These are phyloP conservation scores for Clarireedia homoeocarpa DNA, from an alignment of 2,329 filamentous ascomycete genomes.

Conservation along the genomic window DNA sequence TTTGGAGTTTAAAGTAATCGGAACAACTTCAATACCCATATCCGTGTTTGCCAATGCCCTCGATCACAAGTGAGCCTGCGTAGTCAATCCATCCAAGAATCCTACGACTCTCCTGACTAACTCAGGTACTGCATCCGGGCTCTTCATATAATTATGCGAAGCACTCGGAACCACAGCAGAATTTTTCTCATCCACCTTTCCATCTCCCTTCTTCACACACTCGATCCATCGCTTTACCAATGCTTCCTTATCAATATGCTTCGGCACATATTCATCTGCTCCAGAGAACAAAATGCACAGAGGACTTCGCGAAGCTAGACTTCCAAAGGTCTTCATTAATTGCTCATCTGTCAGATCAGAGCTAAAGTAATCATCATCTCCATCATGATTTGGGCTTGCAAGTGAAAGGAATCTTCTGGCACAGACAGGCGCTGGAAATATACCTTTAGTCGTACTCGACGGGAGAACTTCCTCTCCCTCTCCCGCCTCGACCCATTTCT, in stretches of 20 bases:
- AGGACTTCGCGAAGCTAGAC: constrained; percentile 33
- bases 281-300: constrained; percentile 43
- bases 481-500: constrained; percentile 35
- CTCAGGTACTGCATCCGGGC: constrained; percentile 38
- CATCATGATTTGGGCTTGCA: constrained; percentile 43
- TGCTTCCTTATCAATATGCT: constrained; percentile 37
- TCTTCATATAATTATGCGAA: constrained; percentile 42
- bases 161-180: constrained; percentile 42
- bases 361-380: constrained; percentile 62
- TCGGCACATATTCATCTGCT: constrained; percentile 43
- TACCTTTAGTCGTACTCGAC: constrained; percentile 15
- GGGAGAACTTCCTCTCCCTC: constrained; percentile 39
- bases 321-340: constrained; percentile 50
- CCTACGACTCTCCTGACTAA: constrained; percentile 42
- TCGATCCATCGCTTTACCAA: constrained; percentile 42
- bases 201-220: constrained; percentile 36
- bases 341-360: constrained; percentile 48
- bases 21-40: too few relatives aligned
- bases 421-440: constrained; percentile 39
- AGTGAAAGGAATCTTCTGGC: constrained; percentile 52
- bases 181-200: constrained; percentile 39
- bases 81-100: constrained; percentile 34
- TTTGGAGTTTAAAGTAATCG: too few relatives aligned
- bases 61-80: neutral
- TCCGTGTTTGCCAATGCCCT: too few relatives aligned